Conservation (phyloP, 2,329 filamentous ascomycete species). For the Teratosphaeria viscida region DNA sequence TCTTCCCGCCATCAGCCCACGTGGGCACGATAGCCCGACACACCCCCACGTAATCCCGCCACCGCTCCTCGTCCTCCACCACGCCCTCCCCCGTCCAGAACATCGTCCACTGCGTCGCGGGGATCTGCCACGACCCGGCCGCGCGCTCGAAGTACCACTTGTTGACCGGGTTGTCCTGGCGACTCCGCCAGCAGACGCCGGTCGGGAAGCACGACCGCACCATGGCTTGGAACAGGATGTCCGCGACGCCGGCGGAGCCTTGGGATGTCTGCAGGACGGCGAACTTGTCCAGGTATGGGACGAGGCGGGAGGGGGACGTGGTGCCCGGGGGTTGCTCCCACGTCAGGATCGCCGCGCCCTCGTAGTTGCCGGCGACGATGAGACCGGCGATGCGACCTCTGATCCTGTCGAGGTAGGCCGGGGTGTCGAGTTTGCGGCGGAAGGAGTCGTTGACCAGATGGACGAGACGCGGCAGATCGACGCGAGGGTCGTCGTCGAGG, state of each 20-base stretch:
- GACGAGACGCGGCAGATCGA: constrained; percentile 73
- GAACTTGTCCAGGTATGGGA: constrained; percentile 96
- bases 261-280: constrained; percentile 82
- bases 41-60: constrained; percentile 40
- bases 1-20: constrained; percentile 33
- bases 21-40: constrained; percentile 39
- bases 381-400: constrained; percentile 73
- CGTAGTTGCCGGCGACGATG: constrained; percentile 92
- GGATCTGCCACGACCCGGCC: constrained; percentile 69
- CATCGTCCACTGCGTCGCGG: constrained; percentile 87
- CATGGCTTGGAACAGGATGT: constrained; percentile 95
- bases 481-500: constrained; percentile 61
- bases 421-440: constrained; percentile 67
- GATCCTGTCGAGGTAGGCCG: constrained; percentile 74
- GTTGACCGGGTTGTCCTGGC: constrained; percentile 88
- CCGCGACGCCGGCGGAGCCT: constrained; percentile 74
- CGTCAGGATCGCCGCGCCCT: constrained; percentile 86
- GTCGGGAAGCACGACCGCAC: constrained; percentile 76
- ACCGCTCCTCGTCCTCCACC: constrained; percentile 34
- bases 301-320: constrained; percentile 48
- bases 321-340: constrained; percentile 65
- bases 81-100: constrained; percentile 77
- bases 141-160: constrained; percentile 98
- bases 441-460: constrained; percentile 93
- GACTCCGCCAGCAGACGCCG: constrained; percentile 85